Base-by-base conservation (phyloP, 306 rosid species). In the Cucurbita ficifolia region DNA sequence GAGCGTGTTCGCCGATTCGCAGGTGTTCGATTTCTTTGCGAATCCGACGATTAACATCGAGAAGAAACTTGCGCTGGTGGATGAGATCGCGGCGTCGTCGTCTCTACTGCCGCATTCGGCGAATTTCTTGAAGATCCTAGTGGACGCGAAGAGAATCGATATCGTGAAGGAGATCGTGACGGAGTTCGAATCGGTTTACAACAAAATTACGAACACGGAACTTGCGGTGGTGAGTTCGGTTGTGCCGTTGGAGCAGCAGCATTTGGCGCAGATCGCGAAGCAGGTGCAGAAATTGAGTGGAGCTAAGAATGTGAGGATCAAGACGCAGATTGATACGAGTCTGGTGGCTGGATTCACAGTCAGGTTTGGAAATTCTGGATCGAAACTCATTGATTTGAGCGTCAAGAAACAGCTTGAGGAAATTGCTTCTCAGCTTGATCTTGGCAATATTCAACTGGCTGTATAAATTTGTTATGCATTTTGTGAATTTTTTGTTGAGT, bases 241-340 rank as follows among this genome's bases (percentile, higher is more conserved):
- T 68, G 97, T 94, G 89, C 68, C 82, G 56, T 69, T 94, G 80
- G 99, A 94, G 79, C 78, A 93, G 49, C 87, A 91, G 82, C 97
- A 94, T 79, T 70, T 94, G 84, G 84, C 99, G 8, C 97, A 94
- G 87, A 94, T 94, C 3, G 96, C 95, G 12, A 94, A 91, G 83
- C 97, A 89, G 86, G 96, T 94, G 70, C 99, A 94, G 92, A 94
- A 91, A 72, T 82, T 94, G 45, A 91, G 92, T 0, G 99, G 96
- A 3, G 89, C 97, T 0, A 85, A 86, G 58, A 94, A 91, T 18
- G 96, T 94, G 69, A 87, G 97, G 86, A 85, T 88, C 54, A 94
- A 87, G 81, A 85, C 95, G 0, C 76, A 59, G 75, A 81, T 91
- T 21, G 99, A 94, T 40, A 86, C 95, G 0, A 85, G 81, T 73